Base-by-base conservation (phyloP, 306 rosid species). In the Senna tora region DNA sequence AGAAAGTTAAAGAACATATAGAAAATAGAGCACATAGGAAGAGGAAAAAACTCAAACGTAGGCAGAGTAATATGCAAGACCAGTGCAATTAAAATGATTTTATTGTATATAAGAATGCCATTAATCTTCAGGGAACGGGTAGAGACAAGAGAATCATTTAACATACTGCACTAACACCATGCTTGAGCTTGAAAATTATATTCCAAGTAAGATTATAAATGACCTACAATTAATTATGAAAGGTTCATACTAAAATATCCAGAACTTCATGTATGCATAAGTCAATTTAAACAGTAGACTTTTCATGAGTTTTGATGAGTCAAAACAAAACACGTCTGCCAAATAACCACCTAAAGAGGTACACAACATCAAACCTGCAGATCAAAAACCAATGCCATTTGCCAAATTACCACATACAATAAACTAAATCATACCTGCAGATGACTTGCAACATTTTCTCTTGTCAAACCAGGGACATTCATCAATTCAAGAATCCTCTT, bases 401-500 rank as follows among this genome's bases (percentile, higher is more conserved):
- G n/a, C 58, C 5, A 34, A 4, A 66, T 6, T 30, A 28, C 28
- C 30, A 47, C 25, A 16, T 46, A 12, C 46, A 66, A 42, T 16
- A 28, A 15, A n/a, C 10, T 15, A 13, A 65, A 45, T 28, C 14
- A 38, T 43, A 87, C 97, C 97, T 88, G 96, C 67, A 91, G 50
- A 73, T 91, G 96, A 63, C 97, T 91, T 0, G 96, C 96, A 19
- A 91, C 86, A 50, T 87, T 83, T 57, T 65, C 70, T 45, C 70
- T 65, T 45, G 70, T 65, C 73, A 89, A 77, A 51, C 73, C 82
- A 41, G 91, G 84, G n/a, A 72, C 82, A 55, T 87, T 80, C 96
- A 91, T 91, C 75, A 73, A 30, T 68, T 82, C 86, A 15, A 88
- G 89, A 71, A 89, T 89, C 79, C 76, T 82, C 79, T 80, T 89